A percentile compares a stretch with the other conserved stretches of the same genome.
phyloP scores from a whole-genome alignment of 2,329 filamentous ascomycete species.

The Fusarium mexicanum region DNA sequence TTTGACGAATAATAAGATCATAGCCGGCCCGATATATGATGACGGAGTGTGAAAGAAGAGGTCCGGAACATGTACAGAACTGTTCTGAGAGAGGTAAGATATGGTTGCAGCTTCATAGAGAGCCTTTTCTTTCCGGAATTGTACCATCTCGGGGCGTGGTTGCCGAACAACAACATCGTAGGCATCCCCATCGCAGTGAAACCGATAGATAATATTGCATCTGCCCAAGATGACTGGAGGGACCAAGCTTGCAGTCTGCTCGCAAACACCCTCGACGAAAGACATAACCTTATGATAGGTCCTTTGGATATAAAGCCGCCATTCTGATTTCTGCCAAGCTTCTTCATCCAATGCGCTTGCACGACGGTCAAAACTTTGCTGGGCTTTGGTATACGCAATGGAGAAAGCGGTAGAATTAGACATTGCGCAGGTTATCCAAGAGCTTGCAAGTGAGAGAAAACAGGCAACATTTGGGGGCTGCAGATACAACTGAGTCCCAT shows the following conservation, averaged over 20 bases:
- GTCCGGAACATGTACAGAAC: not conserved
- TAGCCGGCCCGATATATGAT: not conserved
- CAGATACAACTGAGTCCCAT: not conserved
- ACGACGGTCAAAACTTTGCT: not conserved
- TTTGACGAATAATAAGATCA: not conserved
- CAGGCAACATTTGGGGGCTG: not conserved
- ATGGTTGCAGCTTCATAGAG: slow-evolving; percentile 2
- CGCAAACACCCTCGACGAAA: not conserved
- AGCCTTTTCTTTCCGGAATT: slow-evolving; percentile 10
- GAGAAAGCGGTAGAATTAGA: not conserved
- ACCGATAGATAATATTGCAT: slow-evolving; percentile 5
- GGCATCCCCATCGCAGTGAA: not conserved
- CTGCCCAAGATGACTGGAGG: slow-evolving; percentile 3
- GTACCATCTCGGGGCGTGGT: slow-evolving; percentile 1
- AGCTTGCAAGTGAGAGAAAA: not conserved
- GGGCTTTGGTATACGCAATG: not conserved
- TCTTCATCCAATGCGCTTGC: slow-evolving; percentile 2
- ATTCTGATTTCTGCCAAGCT: not conserved
- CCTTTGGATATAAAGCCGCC: not conserved
- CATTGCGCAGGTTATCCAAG: not conserved
- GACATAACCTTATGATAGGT: not conserved
- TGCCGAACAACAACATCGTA: not conserved
- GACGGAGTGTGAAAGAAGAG: not conserved
- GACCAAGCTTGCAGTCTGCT: not conserved
- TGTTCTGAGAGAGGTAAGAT: not conserved